Evolutionary conservation across 306 rosid species (phyloP).

Genomic region (Castanea mollissima): DNA sequence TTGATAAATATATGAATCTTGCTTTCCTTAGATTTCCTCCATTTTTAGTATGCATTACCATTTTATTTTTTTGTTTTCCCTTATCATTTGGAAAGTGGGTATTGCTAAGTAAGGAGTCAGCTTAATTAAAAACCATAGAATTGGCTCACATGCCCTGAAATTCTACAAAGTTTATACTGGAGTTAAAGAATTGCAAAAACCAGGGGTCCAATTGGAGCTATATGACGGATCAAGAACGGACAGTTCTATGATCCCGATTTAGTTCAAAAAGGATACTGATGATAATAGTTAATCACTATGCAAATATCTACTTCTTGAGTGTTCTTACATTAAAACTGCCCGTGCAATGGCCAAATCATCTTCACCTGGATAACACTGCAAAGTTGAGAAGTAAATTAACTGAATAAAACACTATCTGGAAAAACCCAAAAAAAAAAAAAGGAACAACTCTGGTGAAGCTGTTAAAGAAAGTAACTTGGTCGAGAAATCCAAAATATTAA

Average conservation of each 20-base stretch:
- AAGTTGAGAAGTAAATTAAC: slow-evolving; percentile 36
- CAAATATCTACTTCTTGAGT: slow-evolving; percentile 7
- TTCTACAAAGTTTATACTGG: background rate
- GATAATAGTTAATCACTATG: background rate
- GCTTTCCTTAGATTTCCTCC: background rate
- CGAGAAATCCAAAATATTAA: background rate
- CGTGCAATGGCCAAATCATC: slow-evolving; percentile 91
- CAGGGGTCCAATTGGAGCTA: background rate
- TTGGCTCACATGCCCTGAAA: background rate
- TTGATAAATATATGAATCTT: background rate
- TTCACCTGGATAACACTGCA: slow-evolving; percentile 95
- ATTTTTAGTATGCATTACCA: background rate
- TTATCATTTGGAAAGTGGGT: background rate
- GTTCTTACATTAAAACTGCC: slow-evolving; percentile 76
- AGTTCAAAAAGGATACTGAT: background rate
- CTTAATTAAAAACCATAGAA: background rate
- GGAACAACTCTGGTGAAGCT: background rate
- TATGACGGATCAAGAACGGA: background rate
- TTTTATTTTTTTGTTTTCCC: background rate
- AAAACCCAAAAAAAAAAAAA: slow-evolving; percentile 4
- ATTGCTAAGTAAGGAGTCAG: background rate
- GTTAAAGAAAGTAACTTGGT: background rate
- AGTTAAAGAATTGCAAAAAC: background rate
- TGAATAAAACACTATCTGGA: slow-evolving; percentile 16
- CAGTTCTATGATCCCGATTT: background rate